Base-by-base conservation (phyloP, 2,329 filamentous ascomycete species). In the Diaporthe eres region DNA sequence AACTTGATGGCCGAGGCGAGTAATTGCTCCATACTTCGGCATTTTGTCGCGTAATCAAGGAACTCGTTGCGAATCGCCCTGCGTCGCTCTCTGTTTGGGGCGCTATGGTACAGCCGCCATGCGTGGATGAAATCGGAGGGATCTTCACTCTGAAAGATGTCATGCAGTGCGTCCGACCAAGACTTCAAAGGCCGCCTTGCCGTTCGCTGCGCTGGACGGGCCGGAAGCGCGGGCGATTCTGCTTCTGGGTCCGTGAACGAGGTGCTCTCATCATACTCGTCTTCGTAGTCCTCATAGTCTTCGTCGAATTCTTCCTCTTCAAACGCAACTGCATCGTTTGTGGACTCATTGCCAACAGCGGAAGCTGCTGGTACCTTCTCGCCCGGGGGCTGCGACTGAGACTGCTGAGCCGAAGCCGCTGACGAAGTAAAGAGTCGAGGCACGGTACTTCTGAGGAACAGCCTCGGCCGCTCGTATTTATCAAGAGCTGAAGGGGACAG, bases 371-470 rank as follows among this genome's bases (percentile, higher is more conserved):
- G 44, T 12, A 28, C 34, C 5, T 47, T 53, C 8, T 44, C 75
- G 4, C 31, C 19, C 10, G 49, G 49, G 19, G 71, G 15, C 12
- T 51, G 37, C 22, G 63, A 22, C 5, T 19, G 49, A 3, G 44
- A n/a, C 4, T 77, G 34, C 49, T 78, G 25, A 63, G 78, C 22
- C 47, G 71, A 71, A 31, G 78, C 57, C n/a, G 76, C 77, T 6
- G 80, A 77, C 13, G 82, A 82, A 25, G 80, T 75, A 79, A 81
- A 79, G 68, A 80, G 75, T 67, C 80, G 78, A 58, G 78, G 75
- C 47, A 77, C 67, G 9, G 77, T 76, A 4, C 76, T 67, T 34
- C 65, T 55, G 17, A 77, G 74, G 47, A 74, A 74, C 28, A 71
- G 39, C 58, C 77, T 72, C 34, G 74, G 72, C 17, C 77, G 58